Conservation (phyloP, 2,329 filamentous ascomycete genomes). For the Phialophora expanda region DNA sequence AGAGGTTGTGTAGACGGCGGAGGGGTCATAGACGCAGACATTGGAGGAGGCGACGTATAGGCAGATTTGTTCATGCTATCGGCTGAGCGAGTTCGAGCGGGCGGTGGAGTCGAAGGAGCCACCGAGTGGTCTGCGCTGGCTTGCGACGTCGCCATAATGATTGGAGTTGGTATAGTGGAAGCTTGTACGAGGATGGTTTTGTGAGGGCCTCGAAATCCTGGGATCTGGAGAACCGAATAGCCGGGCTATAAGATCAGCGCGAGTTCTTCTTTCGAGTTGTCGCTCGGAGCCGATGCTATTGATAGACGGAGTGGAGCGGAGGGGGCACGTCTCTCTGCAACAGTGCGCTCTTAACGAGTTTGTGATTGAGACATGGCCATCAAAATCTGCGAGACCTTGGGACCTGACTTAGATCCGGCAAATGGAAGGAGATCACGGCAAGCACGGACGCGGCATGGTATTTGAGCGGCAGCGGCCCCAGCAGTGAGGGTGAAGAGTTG, state of each 20-base stretch:
- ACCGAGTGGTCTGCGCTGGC: slow-evolving; percentile 14
- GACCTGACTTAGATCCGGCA: neutral
- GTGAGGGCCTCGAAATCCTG: neutral
- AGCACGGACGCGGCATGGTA: slow-evolving; percentile 12
- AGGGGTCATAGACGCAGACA: slow-evolving; percentile 37
- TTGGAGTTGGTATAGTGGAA: neutral
- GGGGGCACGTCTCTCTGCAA: neutral
- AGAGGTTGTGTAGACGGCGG: slow-evolving; percentile 37
- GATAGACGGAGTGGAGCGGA: slow-evolving; percentile 1
- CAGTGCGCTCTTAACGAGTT: neutral
- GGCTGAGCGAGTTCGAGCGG: slow-evolving; percentile 32
- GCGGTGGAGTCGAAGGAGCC: slow-evolving; percentile 35
- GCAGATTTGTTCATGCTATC: slow-evolving; percentile 35
- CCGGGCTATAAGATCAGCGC: neutral
- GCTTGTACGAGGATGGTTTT: neutral
- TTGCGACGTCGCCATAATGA: slow-evolving; percentile 27
- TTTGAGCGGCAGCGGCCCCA: slow-evolving; percentile 5
- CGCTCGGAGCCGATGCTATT: neutral
- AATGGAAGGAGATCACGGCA: neutral
- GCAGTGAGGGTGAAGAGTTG: slow-evolving; percentile 3
- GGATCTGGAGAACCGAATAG: neutral
- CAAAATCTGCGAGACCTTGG: slow-evolving; percentile 7
- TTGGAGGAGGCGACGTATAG: slow-evolving; percentile 34
- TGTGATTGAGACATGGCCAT: neutral
- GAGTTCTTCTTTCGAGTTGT: neutral